A percentile compares a stretch with the other conserved stretches of the same genome.
Evolutionary conservation across 805 yeast genomes (phyloP).

Genomic region (Cyberlindnera japonica): DNA sequence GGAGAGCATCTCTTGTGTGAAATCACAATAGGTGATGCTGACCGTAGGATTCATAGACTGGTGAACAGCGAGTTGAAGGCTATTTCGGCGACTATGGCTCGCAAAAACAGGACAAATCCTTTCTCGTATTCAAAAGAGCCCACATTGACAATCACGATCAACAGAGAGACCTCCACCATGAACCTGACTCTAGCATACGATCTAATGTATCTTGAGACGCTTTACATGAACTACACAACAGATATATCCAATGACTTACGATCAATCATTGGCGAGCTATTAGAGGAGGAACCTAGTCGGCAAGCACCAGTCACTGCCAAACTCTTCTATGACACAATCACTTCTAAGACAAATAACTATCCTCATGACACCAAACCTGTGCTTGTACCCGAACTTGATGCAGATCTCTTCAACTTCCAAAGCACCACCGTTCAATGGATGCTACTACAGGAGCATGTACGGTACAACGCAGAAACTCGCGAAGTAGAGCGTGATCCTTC

Average conservation of each 20-base stretch:
- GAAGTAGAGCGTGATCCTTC: slow-evolving; percentile 25
- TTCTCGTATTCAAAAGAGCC: slow-evolving; percentile 3
- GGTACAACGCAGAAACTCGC: slow-evolving; percentile 28
- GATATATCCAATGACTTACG: background rate
- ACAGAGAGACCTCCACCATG: background rate
- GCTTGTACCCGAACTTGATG: slow-evolving; percentile 41
- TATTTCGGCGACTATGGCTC: background rate
- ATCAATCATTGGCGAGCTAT: slow-evolving; percentile 3
- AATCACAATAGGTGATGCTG: background rate
- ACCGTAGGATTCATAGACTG: too few species aligned
- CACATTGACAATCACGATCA: slow-evolving; percentile 1
- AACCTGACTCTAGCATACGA: slow-evolving; percentile 7
- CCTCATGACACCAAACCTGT: slow-evolving; percentile 12
- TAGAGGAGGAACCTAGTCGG: background rate
- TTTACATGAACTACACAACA: slow-evolving; percentile 7
- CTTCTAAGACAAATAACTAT: slow-evolving; percentile 38
- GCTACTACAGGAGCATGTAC: slow-evolving; percentile 45
- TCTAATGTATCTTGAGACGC: slow-evolving; percentile 9
- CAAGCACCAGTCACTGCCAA: slow-evolving; percentile 28
- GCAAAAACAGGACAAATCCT: background rate
- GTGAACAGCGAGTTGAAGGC: background rate
- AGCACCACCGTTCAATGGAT: slow-evolving; percentile 55
- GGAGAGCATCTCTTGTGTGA: slow-evolving; percentile 5
- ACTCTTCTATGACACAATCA: slow-evolving; percentile 47
- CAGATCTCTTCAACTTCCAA: slow-evolving; percentile 48